Conservation (phyloP, 1,284 basidiomycete species). For the Volvariella surrecta region DNA sequence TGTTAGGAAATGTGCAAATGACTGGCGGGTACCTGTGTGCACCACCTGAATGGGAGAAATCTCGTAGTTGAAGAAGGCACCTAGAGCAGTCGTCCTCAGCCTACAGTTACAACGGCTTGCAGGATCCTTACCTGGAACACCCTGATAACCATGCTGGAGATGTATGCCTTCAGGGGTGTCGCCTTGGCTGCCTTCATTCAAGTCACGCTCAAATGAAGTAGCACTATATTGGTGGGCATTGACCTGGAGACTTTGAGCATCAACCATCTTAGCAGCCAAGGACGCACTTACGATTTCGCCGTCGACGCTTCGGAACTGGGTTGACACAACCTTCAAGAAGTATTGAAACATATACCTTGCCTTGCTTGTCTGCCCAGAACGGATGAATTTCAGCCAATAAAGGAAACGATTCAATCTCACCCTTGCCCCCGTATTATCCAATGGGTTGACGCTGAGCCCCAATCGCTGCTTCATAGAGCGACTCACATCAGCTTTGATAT, state of each 20-base stretch:
- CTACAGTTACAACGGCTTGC: not conserved
- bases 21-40: constrained; percentile 86
- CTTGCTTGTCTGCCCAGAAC: constrained; percentile 43
- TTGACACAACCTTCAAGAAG: constrained; percentile 96
- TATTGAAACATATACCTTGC: constrained; percentile 92
- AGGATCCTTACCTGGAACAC: constrained; percentile 61
- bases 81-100: constrained; percentile 19
- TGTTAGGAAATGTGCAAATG: constrained; percentile 95
- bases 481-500: constrained; percentile 50
- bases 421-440: constrained; percentile 64
- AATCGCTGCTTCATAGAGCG: constrained; percentile 70
- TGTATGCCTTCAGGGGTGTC: constrained; percentile 66
- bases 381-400: not conserved
- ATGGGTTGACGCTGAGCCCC: constrained; percentile 70
- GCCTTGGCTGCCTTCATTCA: constrained; percentile 50
- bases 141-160: constrained; percentile 74
- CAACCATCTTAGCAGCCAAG: constrained; percentile 5
- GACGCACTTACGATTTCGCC: constrained; percentile 51
- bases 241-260: constrained; percentile 25
- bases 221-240: constrained; percentile 90
- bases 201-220: constrained; percentile 93
- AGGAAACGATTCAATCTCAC: constrained; percentile 28
- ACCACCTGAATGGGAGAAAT: constrained; percentile 95
- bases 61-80: constrained; percentile 94
- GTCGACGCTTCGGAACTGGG: constrained; percentile 79